These are phyloP conservation scores for Cynara cardunculus DNA, from an alignment of 129 eudicot genomes.

Conservation along the genomic window DNA sequence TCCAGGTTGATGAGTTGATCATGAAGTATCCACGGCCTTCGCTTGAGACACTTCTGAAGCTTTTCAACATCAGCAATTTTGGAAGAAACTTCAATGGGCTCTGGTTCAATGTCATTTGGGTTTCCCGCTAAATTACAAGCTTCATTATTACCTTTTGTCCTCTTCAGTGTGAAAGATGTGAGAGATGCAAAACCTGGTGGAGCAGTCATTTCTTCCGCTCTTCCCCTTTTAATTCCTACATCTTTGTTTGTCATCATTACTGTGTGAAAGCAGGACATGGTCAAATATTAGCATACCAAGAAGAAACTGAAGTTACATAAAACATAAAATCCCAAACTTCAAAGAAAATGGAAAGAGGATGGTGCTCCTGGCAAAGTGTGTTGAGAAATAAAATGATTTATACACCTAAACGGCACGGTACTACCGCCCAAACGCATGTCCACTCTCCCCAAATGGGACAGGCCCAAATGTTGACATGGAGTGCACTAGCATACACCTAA, in stretches of 20 bases:
- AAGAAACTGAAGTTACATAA: not conserved
- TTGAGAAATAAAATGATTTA: no score
- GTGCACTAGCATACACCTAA: not conserved
- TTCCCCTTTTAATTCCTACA: not conserved
- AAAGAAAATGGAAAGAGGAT: not conserved
- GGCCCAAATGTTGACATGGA: not conserved
- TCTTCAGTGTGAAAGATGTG: constrained; percentile 58
- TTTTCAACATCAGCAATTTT: constrained; percentile 29
- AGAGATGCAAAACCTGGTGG: constrained; percentile 69
- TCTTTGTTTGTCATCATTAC: constrained; percentile 35
- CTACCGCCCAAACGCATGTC: not conserved
- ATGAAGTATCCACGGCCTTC: constrained; percentile 63
- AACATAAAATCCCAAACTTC: not conserved
- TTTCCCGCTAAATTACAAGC: constrained; percentile 26
- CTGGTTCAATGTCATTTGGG: constrained; percentile 24
- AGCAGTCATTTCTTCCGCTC: constrained; percentile 27
- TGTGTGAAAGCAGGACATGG: constrained; percentile 19
- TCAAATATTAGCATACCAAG: not conserved
- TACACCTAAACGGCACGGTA: not conserved
- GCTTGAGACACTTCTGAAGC: constrained; percentile 34
- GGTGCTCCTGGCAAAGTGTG: not conserved
- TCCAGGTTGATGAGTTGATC: constrained; percentile 27
- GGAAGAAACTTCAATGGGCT: constrained; percentile 16
- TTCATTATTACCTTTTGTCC: constrained; percentile 21
- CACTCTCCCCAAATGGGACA: not conserved